Evolutionary conservation across 164 flowering plant genomes (phyloP).

Genomic region (Annona cherimola): DNA sequence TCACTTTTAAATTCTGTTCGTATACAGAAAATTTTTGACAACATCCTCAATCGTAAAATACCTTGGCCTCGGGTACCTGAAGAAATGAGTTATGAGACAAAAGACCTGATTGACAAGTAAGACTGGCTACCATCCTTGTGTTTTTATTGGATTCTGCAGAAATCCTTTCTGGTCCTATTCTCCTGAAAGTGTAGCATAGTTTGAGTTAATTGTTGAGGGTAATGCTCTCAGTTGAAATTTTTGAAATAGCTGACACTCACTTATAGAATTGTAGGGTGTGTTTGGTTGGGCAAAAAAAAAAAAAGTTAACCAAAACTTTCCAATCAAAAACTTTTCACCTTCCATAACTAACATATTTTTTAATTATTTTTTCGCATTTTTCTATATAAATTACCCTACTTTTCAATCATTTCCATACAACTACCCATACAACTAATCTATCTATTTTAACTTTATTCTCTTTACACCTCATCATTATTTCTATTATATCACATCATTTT

Average conservation of each 20-base stretch:
- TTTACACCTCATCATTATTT: too few relatives aligned
- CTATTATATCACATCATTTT: too few relatives aligned
- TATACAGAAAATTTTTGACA: slow-evolving; percentile 80
- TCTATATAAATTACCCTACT: too few relatives aligned
- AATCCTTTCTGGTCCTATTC: slow-evolving; percentile 1
- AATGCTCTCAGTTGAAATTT: neutral
- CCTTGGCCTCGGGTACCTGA: slow-evolving; percentile 96
- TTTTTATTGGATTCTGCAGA: neutral
- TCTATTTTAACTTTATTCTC: too few relatives aligned
- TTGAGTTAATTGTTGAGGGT: neutral
- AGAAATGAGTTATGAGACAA: slow-evolving; percentile 88
- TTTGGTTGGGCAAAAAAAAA: too few relatives aligned
- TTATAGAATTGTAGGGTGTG: neutral
- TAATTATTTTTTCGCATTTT: too few relatives aligned
- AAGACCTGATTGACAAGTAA: slow-evolving; percentile 86
- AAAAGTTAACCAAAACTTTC: too few relatives aligned
- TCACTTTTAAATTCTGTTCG: neutral
- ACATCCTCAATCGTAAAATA: slow-evolving; percentile 93
- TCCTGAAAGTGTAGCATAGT: neutral
- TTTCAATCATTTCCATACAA: too few relatives aligned
- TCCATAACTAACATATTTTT: too few relatives aligned
- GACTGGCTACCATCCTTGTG: slow-evolving; percentile 11
- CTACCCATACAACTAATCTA: too few relatives aligned
- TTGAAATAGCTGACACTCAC: neutral
- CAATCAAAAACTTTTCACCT: too few relatives aligned